Evolutionary conservation across 2,329 filamentous ascomycete species (phyloP).

Genomic region (Aspergillus awamori): DNA sequence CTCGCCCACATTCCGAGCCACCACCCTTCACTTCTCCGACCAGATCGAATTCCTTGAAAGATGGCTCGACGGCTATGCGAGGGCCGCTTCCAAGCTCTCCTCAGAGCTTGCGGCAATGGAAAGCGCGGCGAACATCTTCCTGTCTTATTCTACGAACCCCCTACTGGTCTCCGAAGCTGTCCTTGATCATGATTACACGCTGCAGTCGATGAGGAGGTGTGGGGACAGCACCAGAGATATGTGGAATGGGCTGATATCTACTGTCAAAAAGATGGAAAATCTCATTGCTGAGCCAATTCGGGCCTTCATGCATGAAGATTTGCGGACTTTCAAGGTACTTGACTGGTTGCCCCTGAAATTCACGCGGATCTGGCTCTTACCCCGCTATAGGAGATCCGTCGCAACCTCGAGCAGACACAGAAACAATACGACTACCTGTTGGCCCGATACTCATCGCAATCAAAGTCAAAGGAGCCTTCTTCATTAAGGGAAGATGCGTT

Average conservation of each 20-base stretch:
- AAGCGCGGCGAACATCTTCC: slow-evolving; percentile 73
- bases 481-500: slow-evolving; percentile 93
- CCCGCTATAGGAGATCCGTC: slow-evolving; percentile 64
- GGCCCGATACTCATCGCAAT: slow-evolving; percentile 78
- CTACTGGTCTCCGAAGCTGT: slow-evolving; percentile 76
- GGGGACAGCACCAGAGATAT: slow-evolving; percentile 85
- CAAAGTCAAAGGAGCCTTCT: slow-evolving; percentile 91
- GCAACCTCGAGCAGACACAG: slow-evolving; percentile 75
- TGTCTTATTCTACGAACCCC: slow-evolving; percentile 75
- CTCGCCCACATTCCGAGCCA: slow-evolving; percentile 91
- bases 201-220: slow-evolving; percentile 81
- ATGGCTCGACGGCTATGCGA: slow-evolving; percentile 80
- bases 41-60: slow-evolving; percentile 88
- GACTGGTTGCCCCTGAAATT: slow-evolving; percentile 8
- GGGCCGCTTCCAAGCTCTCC: slow-evolving; percentile 63
- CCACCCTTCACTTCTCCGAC: slow-evolving; percentile 81
- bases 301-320: slow-evolving; percentile 74
- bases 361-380: slow-evolving; percentile 19
- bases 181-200: slow-evolving; percentile 92
- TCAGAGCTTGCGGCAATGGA: slow-evolving; percentile 75
- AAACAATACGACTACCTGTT: slow-evolving; percentile 81
- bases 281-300: slow-evolving; percentile 81
- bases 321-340: slow-evolving; percentile 75
- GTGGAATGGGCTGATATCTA: slow-evolving; percentile 75
- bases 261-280: slow-evolving; percentile 75